Conservation (phyloP, 208 protist species). For the Leishmania tarentolae region DNA sequence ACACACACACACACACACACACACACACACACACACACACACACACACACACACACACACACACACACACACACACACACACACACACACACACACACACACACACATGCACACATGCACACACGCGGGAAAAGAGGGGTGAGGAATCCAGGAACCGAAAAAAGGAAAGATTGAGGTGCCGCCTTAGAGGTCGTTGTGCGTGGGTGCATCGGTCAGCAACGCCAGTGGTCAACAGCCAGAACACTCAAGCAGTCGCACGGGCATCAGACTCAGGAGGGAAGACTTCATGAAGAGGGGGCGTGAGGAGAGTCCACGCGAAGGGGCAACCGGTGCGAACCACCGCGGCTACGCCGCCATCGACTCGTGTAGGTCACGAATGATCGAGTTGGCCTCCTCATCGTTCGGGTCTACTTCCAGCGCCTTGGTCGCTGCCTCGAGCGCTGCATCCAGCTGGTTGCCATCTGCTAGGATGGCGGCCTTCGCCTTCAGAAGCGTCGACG, state of each 20-base stretch:
- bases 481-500: slow-evolving; percentile 81
- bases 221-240: neutral
- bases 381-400: slow-evolving; percentile 75
- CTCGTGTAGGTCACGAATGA: slow-evolving; percentile 65
- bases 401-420: slow-evolving; percentile 59
- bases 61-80: neutral
- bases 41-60: neutral
- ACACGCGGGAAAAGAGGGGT: neutral
- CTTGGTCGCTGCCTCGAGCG: slow-evolving; percentile 58
- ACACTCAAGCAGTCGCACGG: neutral
- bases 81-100: neutral
- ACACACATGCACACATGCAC: neutral
- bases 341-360: slow-evolving; percentile 27
- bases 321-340: neutral
- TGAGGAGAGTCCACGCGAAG: neutral
- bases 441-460: slow-evolving; percentile 62
- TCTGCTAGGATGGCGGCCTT: slow-evolving; percentile 90
- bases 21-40: neutral
- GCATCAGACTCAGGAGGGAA: neutral
- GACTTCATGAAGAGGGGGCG: neutral
- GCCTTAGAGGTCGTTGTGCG: too few relatives aligned
- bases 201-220: neutral
- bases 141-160: too few relatives aligned
- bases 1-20: neutral
- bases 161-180: too few relatives aligned